phyloP scores from a whole-genome alignment of 2,329 filamentous ascomycete species.

The Colletotrichum sp. region DNA sequence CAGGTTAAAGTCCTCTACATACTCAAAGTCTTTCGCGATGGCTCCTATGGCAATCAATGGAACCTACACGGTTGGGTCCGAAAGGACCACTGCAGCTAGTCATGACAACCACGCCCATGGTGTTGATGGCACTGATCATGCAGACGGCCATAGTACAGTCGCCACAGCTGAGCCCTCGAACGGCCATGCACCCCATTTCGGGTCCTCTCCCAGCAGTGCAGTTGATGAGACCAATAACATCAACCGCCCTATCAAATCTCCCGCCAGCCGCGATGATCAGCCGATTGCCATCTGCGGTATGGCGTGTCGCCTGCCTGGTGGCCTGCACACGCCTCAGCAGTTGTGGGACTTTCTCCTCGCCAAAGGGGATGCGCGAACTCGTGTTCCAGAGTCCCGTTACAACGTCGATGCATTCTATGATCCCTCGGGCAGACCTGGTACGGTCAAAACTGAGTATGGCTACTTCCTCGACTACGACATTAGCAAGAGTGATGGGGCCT shows the following conservation, averaged over 20 bases:
- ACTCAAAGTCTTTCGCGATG: background rate
- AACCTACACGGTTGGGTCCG: background rate
- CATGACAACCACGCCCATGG: background rate
- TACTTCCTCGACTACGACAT: slow-evolving; percentile 21
- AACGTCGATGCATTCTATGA: slow-evolving; percentile 20
- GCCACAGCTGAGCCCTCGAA: background rate
- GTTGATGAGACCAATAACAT: background rate
- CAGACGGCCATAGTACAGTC: background rate
- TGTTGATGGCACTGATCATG: background rate
- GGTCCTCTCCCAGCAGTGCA: background rate
- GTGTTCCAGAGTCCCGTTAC: slow-evolving; percentile 19
- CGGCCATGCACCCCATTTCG: background rate
- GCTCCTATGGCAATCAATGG: background rate
- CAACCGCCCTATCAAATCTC: background rate
- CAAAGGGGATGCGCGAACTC: slow-evolving; percentile 7
- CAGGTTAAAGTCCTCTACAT: background rate
- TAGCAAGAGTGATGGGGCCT: background rate
- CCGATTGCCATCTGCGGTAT: slow-evolving; percentile 53
- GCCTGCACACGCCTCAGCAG: slow-evolving; percentile 31
- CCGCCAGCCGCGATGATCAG: background rate
- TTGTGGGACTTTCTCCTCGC: slow-evolving; percentile 36
- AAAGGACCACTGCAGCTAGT: background rate
- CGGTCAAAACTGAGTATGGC: slow-evolving; percentile 10
- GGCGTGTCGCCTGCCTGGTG: slow-evolving; percentile 43
- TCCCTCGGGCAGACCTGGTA: background rate